Evolutionary conservation across 495 filamentous ascomycete species (phyloP).

Genomic region (Daldinia concentrica): DNA sequence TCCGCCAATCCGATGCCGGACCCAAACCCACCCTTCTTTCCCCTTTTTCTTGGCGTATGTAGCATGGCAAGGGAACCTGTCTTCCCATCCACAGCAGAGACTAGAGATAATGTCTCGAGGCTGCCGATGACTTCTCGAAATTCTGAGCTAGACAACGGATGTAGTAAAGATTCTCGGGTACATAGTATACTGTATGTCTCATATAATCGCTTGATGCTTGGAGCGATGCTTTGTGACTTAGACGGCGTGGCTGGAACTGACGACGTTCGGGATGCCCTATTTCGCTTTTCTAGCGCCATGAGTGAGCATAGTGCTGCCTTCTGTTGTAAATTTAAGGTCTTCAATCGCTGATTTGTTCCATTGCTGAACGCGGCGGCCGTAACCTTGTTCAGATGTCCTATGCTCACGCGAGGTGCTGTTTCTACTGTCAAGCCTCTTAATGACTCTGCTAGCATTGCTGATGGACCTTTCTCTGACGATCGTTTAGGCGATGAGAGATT

Average conservation of each 20-base stretch:
- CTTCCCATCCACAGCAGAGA: slow-evolving; percentile 79
- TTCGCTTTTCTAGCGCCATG: slow-evolving; percentile 78
- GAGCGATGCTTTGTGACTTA: slow-evolving; percentile 58
- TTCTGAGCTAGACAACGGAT: slow-evolving; percentile 86
- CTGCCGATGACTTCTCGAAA: slow-evolving; percentile 94
- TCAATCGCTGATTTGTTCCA: slow-evolving; percentile 81
- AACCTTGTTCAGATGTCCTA: slow-evolving; percentile 89
- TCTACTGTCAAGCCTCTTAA: slow-evolving; percentile 69
- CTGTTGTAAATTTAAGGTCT: slow-evolving; percentile 91
- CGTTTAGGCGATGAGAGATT: slow-evolving; percentile 63
- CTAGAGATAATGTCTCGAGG: slow-evolving; percentile 82
- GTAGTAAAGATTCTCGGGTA: slow-evolving; percentile 81
- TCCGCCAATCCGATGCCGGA: slow-evolving; percentile 55
- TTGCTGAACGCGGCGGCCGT: slow-evolving; percentile 87
- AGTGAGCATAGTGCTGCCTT: slow-evolving; percentile 93
- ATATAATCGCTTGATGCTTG: slow-evolving; percentile 81
- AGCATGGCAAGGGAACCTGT: slow-evolving; percentile 68
- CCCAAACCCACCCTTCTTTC: slow-evolving; percentile 54
- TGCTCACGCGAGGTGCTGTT: slow-evolving; percentile 88
- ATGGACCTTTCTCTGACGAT: slow-evolving; percentile 42
- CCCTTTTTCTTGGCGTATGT: slow-evolving; percentile 68
- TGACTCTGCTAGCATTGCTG: slow-evolving; percentile 53
- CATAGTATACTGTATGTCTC: slow-evolving; percentile 82
- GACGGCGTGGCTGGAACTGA: slow-evolving; percentile 58
- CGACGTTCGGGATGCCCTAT: slow-evolving; percentile 51